phyloP scores from a whole-genome alignment of 78 protist genomes.

The Pelomyxa schiedti region DNA sequence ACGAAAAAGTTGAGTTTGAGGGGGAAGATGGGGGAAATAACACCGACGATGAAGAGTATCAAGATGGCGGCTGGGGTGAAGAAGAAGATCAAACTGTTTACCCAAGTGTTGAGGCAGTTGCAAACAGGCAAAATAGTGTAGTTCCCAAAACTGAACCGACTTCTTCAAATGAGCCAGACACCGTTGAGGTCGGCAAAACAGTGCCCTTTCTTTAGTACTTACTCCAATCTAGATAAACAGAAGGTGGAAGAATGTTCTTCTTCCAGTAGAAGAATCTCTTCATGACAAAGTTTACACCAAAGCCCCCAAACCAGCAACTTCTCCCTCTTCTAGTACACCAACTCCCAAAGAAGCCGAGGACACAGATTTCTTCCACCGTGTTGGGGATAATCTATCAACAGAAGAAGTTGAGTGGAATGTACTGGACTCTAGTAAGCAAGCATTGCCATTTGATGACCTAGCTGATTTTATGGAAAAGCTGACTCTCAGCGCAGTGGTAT shows the following conservation, averaged over 20 bases:
- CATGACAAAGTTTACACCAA: too few relatives aligned
- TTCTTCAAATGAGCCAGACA: too few relatives aligned
- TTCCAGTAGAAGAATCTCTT: too few relatives aligned
- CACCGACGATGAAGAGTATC: constrained; percentile 39
- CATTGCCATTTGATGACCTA: neutral
- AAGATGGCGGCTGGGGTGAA: constrained; percentile 38
- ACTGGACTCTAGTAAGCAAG: constrained; percentile 23
- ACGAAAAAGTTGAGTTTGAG: constrained; percentile 6
- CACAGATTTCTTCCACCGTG: neutral
- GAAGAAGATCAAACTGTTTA: constrained; percentile 16
- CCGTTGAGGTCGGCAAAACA: too few relatives aligned
- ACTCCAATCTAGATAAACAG: too few relatives aligned
- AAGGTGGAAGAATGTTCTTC: too few relatives aligned
- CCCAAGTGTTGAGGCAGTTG: neutral
- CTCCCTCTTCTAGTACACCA: too few relatives aligned
- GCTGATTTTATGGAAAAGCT: neutral
- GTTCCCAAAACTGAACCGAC: too few relatives aligned
- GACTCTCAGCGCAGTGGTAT: neutral
- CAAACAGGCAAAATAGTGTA: neutral
- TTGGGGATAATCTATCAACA: neutral
- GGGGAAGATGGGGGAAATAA: constrained; percentile 32
- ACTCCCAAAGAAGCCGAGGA: too few relatives aligned
- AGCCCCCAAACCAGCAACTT: too few relatives aligned
- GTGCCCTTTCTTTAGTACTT: too few relatives aligned
- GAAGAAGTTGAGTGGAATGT: neutral